phyloP scores from a whole-genome alignment of 2,329 filamentous ascomycete genomes.

The Graphilbum ipis-grandicollis region DNA sequence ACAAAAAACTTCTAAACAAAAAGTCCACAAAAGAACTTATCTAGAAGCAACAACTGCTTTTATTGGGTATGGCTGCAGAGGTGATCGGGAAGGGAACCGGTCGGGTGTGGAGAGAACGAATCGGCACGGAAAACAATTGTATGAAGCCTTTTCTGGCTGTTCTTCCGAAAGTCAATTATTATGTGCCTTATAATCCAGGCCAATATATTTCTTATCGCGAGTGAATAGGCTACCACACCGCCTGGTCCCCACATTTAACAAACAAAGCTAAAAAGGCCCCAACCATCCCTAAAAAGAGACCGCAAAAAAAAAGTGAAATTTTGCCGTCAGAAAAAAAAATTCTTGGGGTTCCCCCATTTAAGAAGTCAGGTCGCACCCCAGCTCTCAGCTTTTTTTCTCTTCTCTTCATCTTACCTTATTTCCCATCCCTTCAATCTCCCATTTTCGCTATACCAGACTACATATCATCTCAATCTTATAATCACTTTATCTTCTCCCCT shows the following conservation, averaged over 20 bases:
- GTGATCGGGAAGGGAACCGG: no score
- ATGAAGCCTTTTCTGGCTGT: background rate
- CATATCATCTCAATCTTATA: background rate
- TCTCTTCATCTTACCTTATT: background rate
- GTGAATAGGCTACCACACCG: constrained; percentile 14
- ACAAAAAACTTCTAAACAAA: no score
- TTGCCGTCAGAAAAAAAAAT: constrained; percentile 9
- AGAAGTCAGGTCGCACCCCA: no score
- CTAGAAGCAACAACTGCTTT: no score
- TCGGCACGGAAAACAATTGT: background rate
- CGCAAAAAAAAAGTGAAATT: constrained; percentile 3
- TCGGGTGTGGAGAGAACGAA: no score
- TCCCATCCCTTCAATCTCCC: background rate
- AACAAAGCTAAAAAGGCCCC: constrained; percentile 1
- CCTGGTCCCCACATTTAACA: constrained; percentile 5
- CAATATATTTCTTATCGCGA: no score
- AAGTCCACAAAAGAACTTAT: no score
- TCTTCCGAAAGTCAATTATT: no score
- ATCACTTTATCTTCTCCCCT: constrained; percentile 1
- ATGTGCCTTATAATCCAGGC: no score
- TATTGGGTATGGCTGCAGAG: no score
- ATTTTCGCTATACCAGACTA: background rate
- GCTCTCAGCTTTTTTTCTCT: background rate
- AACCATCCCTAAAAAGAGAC: constrained; percentile 8
- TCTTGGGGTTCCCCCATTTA: no score